Evolutionary conservation across 1,284 basidiomycete species (phyloP), one percentile per base, ranked within the genome.

Genomic region (Ceratobasidium sp.): DNA sequence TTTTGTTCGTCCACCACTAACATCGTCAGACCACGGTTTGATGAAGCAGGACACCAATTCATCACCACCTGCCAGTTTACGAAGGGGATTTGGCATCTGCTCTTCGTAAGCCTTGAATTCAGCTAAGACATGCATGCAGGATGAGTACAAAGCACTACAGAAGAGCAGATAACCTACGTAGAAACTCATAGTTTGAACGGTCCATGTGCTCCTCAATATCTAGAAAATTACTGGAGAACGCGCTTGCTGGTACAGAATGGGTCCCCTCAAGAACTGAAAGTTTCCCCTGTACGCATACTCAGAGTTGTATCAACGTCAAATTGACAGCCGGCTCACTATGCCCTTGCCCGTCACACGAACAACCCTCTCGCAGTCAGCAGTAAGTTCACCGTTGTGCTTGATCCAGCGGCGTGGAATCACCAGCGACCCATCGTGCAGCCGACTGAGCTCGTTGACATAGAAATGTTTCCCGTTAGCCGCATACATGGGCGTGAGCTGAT

Each of bases 1-100:
- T 55, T 84, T 83, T 2, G 82, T 84, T 0, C 81, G 61, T 40
- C 86, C 86, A 0, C 82, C 85, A 0, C 83, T 86, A 0, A 86
- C 79, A 63, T 86, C 82, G 58, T 86, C 85, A 77, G 79, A 81
- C 63, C 81, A 78, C 0, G 68, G 49, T 53, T 78, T 82, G 0
- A 84, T 73, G 0, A 82, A 83, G 0, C 84, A 77, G 0, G 79
- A 79, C 23, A 83, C 80, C 0, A 84, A 80, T 80, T 79, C 80
- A 6, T 79, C 46, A 20, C 83, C 82, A 9, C 77, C 77, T n/a
- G 81, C 81, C 0, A 75, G 77, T 3, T 80, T 66, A 61, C 80
- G 80, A 60, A 82, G 77, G 28, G 78, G 71, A 68, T 82, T 79
- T 40, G 78, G 82, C 80, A 81, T 82, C 7, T 18, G 7, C 9